A percentile compares a stretch with the other conserved stretches of the same genome.
Conservation (phyloP, 495 filamentous ascomycete genomes). For the Podospora anserina region DNA sequence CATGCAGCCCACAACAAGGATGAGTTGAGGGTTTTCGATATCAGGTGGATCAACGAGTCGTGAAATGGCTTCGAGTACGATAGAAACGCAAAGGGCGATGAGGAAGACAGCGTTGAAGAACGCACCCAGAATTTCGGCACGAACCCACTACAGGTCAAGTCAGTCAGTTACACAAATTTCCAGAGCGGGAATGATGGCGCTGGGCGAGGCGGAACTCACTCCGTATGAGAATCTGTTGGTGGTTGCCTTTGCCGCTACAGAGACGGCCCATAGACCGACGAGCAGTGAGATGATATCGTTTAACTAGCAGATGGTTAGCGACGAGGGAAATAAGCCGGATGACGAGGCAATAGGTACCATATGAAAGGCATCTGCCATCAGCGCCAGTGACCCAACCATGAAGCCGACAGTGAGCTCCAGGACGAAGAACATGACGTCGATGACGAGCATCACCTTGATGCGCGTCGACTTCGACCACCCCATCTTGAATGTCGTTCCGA, state of each 20-base stretch:
- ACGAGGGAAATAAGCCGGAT: not conserved
- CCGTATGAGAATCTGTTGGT: slow-evolving; percentile 93
- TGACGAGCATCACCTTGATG: slow-evolving; percentile 87
- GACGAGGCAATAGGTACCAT: slow-evolving; percentile 59
- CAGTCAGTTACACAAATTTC: not conserved
- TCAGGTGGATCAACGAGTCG: slow-evolving; percentile 84
- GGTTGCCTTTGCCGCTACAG: slow-evolving; percentile 71
- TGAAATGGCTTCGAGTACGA: slow-evolving; percentile 90
- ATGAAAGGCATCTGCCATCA: slow-evolving; percentile 96
- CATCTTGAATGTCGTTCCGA: slow-evolving; percentile 52
- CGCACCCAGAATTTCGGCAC: slow-evolving; percentile 95
- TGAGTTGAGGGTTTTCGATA: slow-evolving; percentile 76
- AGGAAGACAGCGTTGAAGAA: slow-evolving; percentile 96
- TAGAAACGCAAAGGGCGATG: slow-evolving; percentile 90
- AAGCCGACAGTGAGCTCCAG: slow-evolving; percentile 84
- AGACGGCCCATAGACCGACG: slow-evolving; percentile 94
- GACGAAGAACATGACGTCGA: slow-evolving; percentile 86
- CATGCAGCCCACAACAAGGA: slow-evolving; percentile 80
- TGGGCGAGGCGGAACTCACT: slow-evolving; percentile 48
- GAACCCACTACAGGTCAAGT: slow-evolving; percentile 66
- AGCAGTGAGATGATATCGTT: slow-evolving; percentile 94
- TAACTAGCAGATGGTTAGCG: slow-evolving; percentile 48
- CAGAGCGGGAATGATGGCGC: not conserved
- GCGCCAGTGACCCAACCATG: slow-evolving; percentile 80
- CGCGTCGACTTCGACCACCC: slow-evolving; percentile 87